Evolutionary conservation across 441 rosid genomes (phyloP), one percentile per base, ranked within the genome.

Genomic region (Erysimum cheiri): DNA sequence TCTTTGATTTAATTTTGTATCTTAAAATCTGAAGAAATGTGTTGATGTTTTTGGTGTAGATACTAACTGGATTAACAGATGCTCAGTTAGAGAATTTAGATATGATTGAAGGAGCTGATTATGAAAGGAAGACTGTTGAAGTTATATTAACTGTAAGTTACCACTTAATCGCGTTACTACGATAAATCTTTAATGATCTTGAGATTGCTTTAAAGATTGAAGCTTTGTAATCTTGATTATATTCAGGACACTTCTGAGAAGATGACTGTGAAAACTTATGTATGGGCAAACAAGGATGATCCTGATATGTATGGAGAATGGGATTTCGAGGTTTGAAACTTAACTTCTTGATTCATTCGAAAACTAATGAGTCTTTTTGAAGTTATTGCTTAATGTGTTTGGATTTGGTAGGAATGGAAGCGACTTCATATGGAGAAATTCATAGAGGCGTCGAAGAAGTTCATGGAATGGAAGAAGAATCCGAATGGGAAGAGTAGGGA

Each of bases 281-380:
- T 89, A 54, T 91, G 97, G 98, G 56, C 64, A 9, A 54, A 89
- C 70, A 61, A 68, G 49, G 67, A 80, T 66, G 97, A 93, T 84
- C 88, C 95, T 6, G 62, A 87, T 77, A 64, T 93, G 84, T 83
- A 78, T 64, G 98, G 97, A 28, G 86, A 91, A 26, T 91, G 98
- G 98, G 81, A 87, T 81, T 91, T 93, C 31, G 87, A 93, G 97
- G 97, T 58, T 92, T n/a, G 6, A 10, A 12, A 33, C 33, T 22
- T n/a, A 29, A 22, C 3, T 66, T 39, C 31, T 66, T 31, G 10
- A 46, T 8, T 32, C 24, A 7, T 14, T 8, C 6, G 6, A 14
- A n/a, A 0, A 5, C 5, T 5, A 5, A 36, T 36, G 4, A 36
- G 12, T 44, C 9, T 9, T n/a, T 8, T 1, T 31, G 1, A 4